Base-by-base conservation (phyloP, 371 early-diverging fungal species). In the Lichtheimia hyalospora region DNA sequence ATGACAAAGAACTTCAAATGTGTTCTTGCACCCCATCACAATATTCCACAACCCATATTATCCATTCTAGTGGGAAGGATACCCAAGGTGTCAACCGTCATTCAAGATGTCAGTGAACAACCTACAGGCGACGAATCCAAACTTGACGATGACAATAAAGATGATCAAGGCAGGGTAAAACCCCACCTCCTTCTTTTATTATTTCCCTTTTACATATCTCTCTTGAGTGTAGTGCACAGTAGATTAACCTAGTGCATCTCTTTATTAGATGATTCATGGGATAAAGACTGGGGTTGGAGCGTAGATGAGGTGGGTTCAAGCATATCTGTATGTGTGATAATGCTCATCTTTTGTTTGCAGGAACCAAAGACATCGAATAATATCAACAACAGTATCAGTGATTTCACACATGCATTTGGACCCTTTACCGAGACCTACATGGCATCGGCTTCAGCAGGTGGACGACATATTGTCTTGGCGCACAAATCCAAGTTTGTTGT, bases 191-290 rank as follows among this genome's bases (percentile, higher is more conserved):
- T 46, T 42, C 27, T 50, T 13, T 48, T 12, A 43, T 23, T 42
- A 5, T 50, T 6, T 16, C 50, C 5, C 44, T 10, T 6, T 14
- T 16, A 6, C 1, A 20, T 16, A 24, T 50, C 50, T 20, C 3
- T 16, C 34, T 16, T 39, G 54, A 43, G 18, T n/a, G 13, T 53
- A 13, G 14, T 25, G 4, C 6, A 3, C 13, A n/a, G n/a, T n/a
- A n/a, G n/a, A 54, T 27, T 25, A 15, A 54, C 40, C 16, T 15
- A 12, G 20, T 50, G 16, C n/a, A n/a, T n/a, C n/a, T n/a, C n/a
- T n/a, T n/a, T n/a, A n/a, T n/a, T 49, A 63, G 69, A 49, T 58
- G 81, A 81, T 49, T 64, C 68, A 25, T 81, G 78, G 78, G 76
- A 75, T 42, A 75, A 75, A 15, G 81, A 73, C 16, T 75, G 73